Base-by-base conservation (phyloP, 495 filamentous ascomycete species). In the Aspergillus wentii region DNA sequence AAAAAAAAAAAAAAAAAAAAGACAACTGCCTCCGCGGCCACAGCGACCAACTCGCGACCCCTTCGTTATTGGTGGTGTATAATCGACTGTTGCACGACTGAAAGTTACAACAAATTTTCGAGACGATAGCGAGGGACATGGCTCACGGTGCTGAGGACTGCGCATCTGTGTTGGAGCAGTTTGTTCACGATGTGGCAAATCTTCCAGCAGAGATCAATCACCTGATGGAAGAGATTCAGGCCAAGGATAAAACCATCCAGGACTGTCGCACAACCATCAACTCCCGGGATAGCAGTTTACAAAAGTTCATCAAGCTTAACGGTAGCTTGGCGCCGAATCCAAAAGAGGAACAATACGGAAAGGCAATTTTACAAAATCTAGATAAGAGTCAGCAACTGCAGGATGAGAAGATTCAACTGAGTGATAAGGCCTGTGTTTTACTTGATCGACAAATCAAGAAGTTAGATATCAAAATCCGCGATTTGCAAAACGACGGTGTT, bases 151-250 rank as follows among this genome's bases (percentile, higher is more conserved):
- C 56, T 7, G 83, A 87, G 59, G 92, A 98, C 66, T 82, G 88
- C 46, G 86, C 88, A 21, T 74, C 88, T 34, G 86, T 98, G 38
- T 77, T 98, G 32, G 92, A 97, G 50, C 85, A 94, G 51, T 98
- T 91, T 62, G 80, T 90, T 36, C 86, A 94, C 62, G 82, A 87
- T 72, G 78, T 84, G 19, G 85, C 90, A 20, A 97, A 96, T 52
- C 72, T 96, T 6, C 90, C 92, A 13, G 84, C 84, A 9, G 92
- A 98, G 62, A 85, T 97, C 38, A 80, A 81, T 22, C 91, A 95
- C 68, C 69, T 95, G 47, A 85, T 95, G 60, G 92, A 96, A 53
- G 92, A 98, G 63, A 88, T 97, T 20, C 77, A 83, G 51, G 86
- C 88, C 41, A 96, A 96, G 63, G 91, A 98, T 54, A 77, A 78